Evolutionary conservation across 306 rosid species (phyloP).

Genomic region (Gleditsia sinensis): DNA sequence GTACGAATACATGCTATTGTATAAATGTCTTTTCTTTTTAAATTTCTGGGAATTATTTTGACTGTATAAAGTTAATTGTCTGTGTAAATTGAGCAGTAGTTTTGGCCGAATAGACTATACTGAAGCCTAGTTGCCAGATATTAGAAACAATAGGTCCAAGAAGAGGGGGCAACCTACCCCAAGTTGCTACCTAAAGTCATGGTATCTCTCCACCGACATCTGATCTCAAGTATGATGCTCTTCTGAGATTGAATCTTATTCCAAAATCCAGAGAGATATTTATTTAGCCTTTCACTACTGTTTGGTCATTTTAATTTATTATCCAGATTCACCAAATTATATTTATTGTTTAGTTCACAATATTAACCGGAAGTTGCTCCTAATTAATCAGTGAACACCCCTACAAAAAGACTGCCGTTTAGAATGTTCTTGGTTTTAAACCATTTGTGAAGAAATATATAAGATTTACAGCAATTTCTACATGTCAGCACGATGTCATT

Average conservation of each 20-base stretch:
- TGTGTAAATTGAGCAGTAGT: too few species aligned
- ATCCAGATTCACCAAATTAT: neutral
- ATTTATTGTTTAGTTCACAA: neutral
- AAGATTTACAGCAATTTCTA: neutral
- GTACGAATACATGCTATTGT: neutral
- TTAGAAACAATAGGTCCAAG: conserved; percentile 22
- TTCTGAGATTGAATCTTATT: conserved; percentile 25
- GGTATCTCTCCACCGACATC: conserved; percentile 49
- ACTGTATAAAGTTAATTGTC: too few species aligned
- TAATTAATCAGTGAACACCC: neutral
- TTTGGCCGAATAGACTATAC: conserved; percentile 12
- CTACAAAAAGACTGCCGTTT: neutral
- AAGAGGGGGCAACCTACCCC: conserved; percentile 46
- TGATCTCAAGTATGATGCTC: conserved; percentile 33
- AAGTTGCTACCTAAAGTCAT: conserved; percentile 55
- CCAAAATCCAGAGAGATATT: conserved; percentile 38
- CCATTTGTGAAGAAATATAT: neutral
- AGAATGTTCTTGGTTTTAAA: neutral
- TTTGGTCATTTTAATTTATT: conserved; percentile 29
- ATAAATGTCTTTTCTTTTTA: neutral
- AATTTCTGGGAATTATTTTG: neutral
- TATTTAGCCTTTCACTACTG: conserved; percentile 32
- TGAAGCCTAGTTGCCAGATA: conserved; percentile 15
- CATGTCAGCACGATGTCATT: neutral
- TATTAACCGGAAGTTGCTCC: neutral